A percentile compares a stretch with the other conserved stretches of the same genome.
Conservation (phyloP, 257 asterid species). For the Solanum bulbocastanum region DNA sequence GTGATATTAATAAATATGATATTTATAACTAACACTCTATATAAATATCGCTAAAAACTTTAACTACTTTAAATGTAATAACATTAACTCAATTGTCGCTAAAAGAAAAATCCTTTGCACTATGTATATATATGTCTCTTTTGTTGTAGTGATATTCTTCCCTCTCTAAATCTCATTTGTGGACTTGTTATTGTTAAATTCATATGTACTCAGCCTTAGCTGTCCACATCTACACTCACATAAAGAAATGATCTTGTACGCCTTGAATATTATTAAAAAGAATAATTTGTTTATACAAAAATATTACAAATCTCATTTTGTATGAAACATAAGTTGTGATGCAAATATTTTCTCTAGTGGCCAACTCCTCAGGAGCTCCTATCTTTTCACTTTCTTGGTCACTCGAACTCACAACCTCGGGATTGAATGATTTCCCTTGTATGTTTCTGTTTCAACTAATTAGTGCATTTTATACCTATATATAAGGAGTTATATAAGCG, state of each 20-base stretch:
- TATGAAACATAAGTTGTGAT: not conserved
- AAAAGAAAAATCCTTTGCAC: not conserved
- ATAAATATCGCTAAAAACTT: not conserved
- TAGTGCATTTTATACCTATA: no score
- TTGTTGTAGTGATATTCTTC: not conserved
- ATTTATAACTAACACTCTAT: no score
- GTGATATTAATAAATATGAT: no score
- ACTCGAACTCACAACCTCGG: no score
- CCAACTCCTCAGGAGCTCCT: not conserved
- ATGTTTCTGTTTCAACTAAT: not conserved
- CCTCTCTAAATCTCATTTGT: not conserved
- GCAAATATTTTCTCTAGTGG: no score
- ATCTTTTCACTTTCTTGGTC: no score
- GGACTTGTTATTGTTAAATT: not conserved
- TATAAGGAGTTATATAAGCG: not conserved
- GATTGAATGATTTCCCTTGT: not conserved
- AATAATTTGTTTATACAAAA: not conserved
- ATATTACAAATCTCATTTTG: not conserved
- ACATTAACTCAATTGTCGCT: no score
- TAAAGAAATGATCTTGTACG: not conserved
- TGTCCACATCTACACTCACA: not conserved
- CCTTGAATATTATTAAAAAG: not conserved
- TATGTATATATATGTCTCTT: no score
- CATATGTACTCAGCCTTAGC: not conserved
- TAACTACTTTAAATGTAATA: no score